A percentile compares a stretch with the other conserved stretches of the same genome.
phyloP scores from a whole-genome alignment of 257 asterid species.

The Paraleonurus japonicus region DNA sequence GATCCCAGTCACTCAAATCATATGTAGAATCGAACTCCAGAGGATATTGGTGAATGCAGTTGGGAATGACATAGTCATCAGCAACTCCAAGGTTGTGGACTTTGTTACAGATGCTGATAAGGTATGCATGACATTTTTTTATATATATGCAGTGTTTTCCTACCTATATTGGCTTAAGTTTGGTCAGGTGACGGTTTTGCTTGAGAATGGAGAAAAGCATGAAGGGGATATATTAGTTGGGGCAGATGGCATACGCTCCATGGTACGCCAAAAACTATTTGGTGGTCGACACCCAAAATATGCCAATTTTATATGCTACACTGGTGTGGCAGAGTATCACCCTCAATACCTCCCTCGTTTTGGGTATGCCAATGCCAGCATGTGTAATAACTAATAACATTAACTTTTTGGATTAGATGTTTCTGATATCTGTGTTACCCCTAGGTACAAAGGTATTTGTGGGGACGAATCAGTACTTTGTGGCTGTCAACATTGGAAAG shows the following conservation, averaged over 20 bases:
- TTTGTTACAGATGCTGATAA: slow-evolving; percentile 16
- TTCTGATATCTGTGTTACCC: no score
- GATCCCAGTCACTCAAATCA: slow-evolving; percentile 20
- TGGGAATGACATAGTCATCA: slow-evolving; percentile 16
- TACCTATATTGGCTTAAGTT: not conserved
- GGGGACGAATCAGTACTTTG: slow-evolving; percentile 18
- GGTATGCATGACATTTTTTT: not conserved
- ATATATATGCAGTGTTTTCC: not conserved
- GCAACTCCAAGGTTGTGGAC: slow-evolving; percentile 24
- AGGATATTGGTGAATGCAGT: slow-evolving; percentile 20
- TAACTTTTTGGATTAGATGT: no score
- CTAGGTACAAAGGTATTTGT: slow-evolving; percentile 18
- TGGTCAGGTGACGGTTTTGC: slow-evolving; percentile 17
- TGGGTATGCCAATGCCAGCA: no score
- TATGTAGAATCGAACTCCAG: slow-evolving; percentile 28
- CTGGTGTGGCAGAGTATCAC: slow-evolving; percentile 14
- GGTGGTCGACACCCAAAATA: slow-evolving; percentile 26
- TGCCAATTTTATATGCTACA: slow-evolving; percentile 22
- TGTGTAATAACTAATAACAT: no score
- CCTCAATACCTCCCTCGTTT: slow-evolving; percentile 5
- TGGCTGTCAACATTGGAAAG: slow-evolving; percentile 7
- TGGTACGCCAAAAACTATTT: slow-evolving; percentile 14
- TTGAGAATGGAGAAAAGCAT: slow-evolving; percentile 20
- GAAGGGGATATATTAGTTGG: slow-evolving; percentile 27
- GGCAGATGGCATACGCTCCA: slow-evolving; percentile 23